phyloP scores from a whole-genome alignment of 2,329 filamentous ascomycete genomes.

The Aspergillus puulaauensis region DNA sequence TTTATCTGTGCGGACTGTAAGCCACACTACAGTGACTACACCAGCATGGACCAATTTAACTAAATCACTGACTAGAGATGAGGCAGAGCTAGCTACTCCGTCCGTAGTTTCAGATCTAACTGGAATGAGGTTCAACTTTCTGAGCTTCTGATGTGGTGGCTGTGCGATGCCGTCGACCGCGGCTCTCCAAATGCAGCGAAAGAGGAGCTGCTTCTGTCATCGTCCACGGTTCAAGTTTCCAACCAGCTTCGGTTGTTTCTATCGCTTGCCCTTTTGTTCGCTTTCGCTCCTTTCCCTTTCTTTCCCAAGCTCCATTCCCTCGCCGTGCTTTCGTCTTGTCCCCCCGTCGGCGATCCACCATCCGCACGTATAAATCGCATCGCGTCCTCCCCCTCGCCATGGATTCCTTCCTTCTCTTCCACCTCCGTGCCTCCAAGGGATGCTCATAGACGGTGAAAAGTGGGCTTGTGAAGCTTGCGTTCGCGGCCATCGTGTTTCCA shows the following conservation, averaged over 20 bases:
- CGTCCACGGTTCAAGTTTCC: background rate
- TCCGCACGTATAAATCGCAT: slow-evolving; percentile 20
- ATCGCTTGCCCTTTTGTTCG: background rate
- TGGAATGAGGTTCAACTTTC: background rate
- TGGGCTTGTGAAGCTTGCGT: slow-evolving; percentile 96
- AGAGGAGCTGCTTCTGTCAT: background rate
- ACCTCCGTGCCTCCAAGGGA: slow-evolving; percentile 37
- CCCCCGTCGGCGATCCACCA: slow-evolving; percentile 9
- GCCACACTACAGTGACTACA: no score
- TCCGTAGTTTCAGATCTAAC: no score
- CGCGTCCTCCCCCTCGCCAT: slow-evolving; percentile 12
- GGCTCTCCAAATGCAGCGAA: background rate
- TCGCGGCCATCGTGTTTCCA: slow-evolving; percentile 93
- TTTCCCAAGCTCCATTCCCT: background rate
- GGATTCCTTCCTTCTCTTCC: slow-evolving; percentile 1
- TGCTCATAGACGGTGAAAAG: slow-evolving; percentile 92
- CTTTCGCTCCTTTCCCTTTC: background rate
- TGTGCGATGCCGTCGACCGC: slow-evolving; percentile 2
- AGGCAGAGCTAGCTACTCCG: no score
- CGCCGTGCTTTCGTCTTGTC: background rate
- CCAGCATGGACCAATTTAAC: no score
- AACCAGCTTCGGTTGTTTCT: background rate
- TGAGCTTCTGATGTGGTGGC: slow-evolving; percentile 3
- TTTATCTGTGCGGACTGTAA: background rate
- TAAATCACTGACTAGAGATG: no score